Base-by-base conservation (phyloP, 306 rosid genomes). In the Elaeagnus macrophylla region DNA sequence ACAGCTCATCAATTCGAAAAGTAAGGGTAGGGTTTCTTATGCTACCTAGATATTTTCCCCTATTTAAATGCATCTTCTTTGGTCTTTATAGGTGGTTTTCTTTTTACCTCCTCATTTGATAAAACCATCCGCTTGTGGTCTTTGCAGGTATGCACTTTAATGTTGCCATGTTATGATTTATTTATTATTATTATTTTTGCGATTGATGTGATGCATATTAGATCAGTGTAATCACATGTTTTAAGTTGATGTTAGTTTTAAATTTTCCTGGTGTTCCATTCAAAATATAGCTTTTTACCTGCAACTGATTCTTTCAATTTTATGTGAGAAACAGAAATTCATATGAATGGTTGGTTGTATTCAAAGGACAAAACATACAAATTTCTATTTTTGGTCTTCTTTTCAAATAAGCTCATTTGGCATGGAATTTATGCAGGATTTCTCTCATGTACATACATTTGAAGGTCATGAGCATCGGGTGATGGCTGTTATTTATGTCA, bases 31-130 rank as follows among this genome's bases (percentile, higher is more conserved):
- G 7, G 15, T 1, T 10, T 44, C 7, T 11, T 44, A 44, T 10
- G 48, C 5, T 44, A 5, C 10, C 16, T 9, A 48, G 49, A 20
- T 18, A 11, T 7, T 39, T 17, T 59, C 49, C 20, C 36, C 32
- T 9, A 41, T 51, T 64, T 67, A 56, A 55, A 37, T 48, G 59
- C 10, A 10, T 49, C 14, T 68, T 50, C 35, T 47, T 48, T 54
- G 50, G 64, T 48, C 71, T 60, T 66, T 74, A 72, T 71, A 90
- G 97, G 97, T 49, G 84, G 78, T 11, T 82, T 73, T 76, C 74
- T 83, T 38, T 82, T 90, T 62, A 90, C 91, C 91, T 90, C 97
- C 70, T 90, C 97, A 19, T 86, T 73, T 49, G 97, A 90, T 69
- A 90, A 86, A 77, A 86, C 95, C 37, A 65, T 90, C 70, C 73